These are phyloP conservation scores for Ceratobasidium theobromae DNA, from an alignment of 1,284 basidiomycete genomes.

Conservation along the genomic window DNA sequence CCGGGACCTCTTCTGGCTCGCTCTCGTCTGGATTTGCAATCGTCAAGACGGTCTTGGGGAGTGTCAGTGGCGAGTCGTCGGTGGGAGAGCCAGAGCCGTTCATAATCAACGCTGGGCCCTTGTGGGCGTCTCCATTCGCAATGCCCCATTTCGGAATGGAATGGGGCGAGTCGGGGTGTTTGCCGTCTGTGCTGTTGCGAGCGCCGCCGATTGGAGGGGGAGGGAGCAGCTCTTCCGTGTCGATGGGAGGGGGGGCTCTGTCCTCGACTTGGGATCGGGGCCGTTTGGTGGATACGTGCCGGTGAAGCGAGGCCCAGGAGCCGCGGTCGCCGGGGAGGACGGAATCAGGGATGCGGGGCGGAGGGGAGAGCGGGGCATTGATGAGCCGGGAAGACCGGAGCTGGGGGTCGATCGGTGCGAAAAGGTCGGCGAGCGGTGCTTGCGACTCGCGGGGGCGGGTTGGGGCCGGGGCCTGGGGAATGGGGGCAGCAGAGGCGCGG, in stretches of 20 bases:
- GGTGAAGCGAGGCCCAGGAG: slow-evolving; percentile 1
- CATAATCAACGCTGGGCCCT: slow-evolving; percentile 2
- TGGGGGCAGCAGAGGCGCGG: no score
- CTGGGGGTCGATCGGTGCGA: slow-evolving; percentile 6
- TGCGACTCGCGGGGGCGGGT: background rate
- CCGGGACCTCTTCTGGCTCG: background rate
- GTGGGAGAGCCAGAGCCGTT: slow-evolving; percentile 20
- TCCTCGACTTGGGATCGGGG: background rate
- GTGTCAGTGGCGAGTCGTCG: slow-evolving; percentile 25
- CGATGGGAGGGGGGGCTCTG: background rate
- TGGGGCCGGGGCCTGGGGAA: no score
- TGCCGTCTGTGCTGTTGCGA: background rate
- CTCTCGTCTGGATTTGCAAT: slow-evolving; percentile 16
- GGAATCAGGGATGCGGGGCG: slow-evolving; percentile 21
- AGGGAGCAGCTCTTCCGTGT: background rate
- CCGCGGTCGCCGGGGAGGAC: background rate
- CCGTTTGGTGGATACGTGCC: slow-evolving; percentile 6
- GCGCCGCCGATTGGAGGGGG: background rate
- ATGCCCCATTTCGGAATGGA: slow-evolving; percentile 29
- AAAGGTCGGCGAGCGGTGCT: background rate
- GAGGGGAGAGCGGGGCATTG: slow-evolving; percentile 9
- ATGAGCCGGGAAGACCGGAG: slow-evolving; percentile 16
- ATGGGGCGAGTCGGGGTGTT: slow-evolving; percentile 25
- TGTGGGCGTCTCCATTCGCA: background rate
- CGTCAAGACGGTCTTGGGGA: slow-evolving; percentile 11